Evolutionary conservation across 371 early-diverging fungal genomes (phyloP), one percentile per base, ranked within the genome.

Genomic region (Haplosporangium sp.): DNA sequence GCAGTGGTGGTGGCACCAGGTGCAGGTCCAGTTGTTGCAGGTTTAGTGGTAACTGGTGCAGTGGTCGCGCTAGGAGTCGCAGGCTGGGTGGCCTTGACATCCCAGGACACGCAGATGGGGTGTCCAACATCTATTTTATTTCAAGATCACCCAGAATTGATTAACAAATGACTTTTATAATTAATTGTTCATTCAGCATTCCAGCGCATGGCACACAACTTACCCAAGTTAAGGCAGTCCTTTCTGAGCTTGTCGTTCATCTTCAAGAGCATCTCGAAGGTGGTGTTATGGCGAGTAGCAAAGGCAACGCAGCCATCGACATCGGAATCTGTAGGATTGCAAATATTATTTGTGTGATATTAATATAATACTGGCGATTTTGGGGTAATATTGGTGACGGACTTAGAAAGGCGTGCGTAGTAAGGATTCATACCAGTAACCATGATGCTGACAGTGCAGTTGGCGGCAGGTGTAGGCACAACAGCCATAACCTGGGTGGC

Each of bases 401-500:
- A 11, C 20, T 42, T 7, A 16, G 29, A 16, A 13, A 52, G n/a
- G 9, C 21, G 42, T 37, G 21, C 23, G 16, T 43, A 11, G 47
- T 11, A 6, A n/a, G 51, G 48, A 18, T 13, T 59, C 71, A 10
- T 76, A 76, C 77, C 52, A 4, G 37, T 36, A 36, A 76, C 64
- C 8, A 70, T 48, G 13, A 67, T 55, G 21, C 61, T 55, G 37
- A 55, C 63, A 53, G 71, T 70, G 64, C 77, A 76, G 16, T 55
- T 53, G 40, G 51, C 37, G 64, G 65, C 18, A 18, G 71, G 71
- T n/a, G 13, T 64, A 16, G 77, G 71, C 12, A 71, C 67, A 29
- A 70, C 67, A 11, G 71, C 77, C 64, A 64, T 51, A 12, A 53
- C 71, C 67, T 70, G 77, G 55, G 77, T 67, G 56, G 75, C 69